Percentiles rank a stretch among this genome's conserved stretches.
Evolutionary conservation across 805 yeast species (phyloP).

Genomic region (Saccharomycopsis synnaedendra): DNA sequence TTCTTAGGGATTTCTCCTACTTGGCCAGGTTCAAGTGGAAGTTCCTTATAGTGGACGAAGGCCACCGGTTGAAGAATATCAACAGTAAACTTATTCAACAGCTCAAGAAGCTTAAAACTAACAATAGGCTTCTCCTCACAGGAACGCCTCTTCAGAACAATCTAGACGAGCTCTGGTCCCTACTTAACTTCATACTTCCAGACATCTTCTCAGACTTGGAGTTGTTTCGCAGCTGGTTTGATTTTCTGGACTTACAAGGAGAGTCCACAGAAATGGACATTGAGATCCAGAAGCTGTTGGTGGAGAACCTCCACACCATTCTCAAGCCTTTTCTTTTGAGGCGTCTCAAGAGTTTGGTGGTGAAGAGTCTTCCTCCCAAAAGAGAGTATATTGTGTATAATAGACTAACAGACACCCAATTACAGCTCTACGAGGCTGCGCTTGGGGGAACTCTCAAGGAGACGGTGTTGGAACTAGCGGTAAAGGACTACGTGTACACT

Average conservation of each 20-base stretch:
- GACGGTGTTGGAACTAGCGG: conserved; percentile 29
- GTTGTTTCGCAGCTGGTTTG: conserved; percentile 90
- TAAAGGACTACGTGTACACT: conserved; percentile 26
- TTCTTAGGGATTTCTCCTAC: conserved; percentile 53
- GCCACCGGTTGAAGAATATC: conserved; percentile 82
- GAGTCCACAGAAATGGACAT: conserved; percentile 24
- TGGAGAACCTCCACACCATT: conserved; percentile 75
- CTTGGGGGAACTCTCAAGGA: conserved; percentile 33
- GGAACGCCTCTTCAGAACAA: conserved; percentile 98
- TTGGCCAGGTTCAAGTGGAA: conserved; percentile 57
- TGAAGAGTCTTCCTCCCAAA: conserved; percentile 66
- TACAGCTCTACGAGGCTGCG: conserved; percentile 44
- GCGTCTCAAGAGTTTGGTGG: conserved; percentile 65
- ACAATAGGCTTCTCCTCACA: conserved; percentile 70
- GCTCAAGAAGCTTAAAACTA: conserved; percentile 52
- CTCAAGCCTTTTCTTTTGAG: conserved; percentile 80
- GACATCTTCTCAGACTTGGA: conserved; percentile 87
- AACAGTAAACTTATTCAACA: conserved; percentile 65
- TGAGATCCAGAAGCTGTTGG: conserved; percentile 46
- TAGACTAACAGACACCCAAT: conserved; percentile 53
- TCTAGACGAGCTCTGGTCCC: conserved; percentile 82
- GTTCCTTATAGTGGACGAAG: conserved; percentile 87
- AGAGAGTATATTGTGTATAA: conserved; percentile 79
- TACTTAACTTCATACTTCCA: conserved; percentile 83
- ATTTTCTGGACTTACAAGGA: conserved; percentile 30